phyloP scores from a whole-genome alignment of 2,329 filamentous ascomycete species.

The Alternaria ventricosa region DNA sequence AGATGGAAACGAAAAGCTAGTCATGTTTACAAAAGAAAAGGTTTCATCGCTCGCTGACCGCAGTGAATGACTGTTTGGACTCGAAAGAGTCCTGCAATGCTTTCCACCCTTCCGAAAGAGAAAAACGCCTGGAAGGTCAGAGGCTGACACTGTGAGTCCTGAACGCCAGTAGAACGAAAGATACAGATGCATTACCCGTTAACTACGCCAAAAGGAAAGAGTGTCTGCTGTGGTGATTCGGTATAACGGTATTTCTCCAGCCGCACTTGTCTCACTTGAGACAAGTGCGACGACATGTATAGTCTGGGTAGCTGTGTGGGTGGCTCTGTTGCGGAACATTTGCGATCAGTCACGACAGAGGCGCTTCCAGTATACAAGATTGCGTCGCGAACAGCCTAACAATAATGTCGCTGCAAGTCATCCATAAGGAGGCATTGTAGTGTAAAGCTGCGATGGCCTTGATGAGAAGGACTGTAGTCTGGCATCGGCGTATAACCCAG shows the following conservation, averaged over 20 bases:
- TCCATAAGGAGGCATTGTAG: background rate
- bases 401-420: background rate
- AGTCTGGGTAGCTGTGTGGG: background rate
- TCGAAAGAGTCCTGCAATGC: background rate
- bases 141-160: background rate
- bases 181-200: background rate
- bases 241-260: background rate
- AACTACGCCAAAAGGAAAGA: background rate
- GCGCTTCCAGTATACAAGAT: background rate
- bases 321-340: background rate
- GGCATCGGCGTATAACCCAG: background rate
- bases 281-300: background rate
- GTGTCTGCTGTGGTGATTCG: background rate
- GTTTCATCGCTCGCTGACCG: conserved; percentile 19
- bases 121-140: background rate
- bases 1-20: conserved; percentile 2
- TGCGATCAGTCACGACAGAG: background rate
- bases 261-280: background rate
- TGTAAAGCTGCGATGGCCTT: background rate
- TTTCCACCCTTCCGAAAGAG: background rate
- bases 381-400: background rate
- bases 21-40: conserved; percentile 30
- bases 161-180: background rate
- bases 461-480: background rate
- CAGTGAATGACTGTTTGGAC: conserved; percentile 25